These are phyloP conservation scores for Claviceps humidiphila DNA, from an alignment of 2,329 filamentous ascomycete genomes.

Conservation along the genomic window DNA sequence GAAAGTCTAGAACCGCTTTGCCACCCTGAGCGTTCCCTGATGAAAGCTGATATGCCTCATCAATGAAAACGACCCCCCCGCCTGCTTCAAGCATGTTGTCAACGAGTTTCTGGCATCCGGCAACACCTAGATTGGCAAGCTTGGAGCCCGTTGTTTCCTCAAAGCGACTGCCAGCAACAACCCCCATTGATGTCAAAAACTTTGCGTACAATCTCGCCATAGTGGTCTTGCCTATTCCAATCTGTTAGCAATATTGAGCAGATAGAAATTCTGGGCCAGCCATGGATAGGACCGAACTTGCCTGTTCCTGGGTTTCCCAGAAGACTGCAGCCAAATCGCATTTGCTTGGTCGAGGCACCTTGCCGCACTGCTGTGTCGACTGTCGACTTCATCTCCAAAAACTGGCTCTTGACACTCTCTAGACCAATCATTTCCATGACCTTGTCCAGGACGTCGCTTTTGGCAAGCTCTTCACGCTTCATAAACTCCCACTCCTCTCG, in stretches of 20 bases:
- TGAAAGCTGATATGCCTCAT: slow-evolving; percentile 65
- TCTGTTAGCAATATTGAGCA: neutral
- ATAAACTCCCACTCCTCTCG: slow-evolving; percentile 47
- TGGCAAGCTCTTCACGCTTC: slow-evolving; percentile 37
- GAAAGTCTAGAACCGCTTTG: slow-evolving; percentile 50
- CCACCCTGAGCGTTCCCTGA: slow-evolving; percentile 45
- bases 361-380: slow-evolving; percentile 50
- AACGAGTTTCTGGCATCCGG: slow-evolving; percentile 38
- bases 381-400: slow-evolving; percentile 48
- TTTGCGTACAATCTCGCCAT: slow-evolving; percentile 57
- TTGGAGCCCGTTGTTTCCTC: slow-evolving; percentile 55
- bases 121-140: slow-evolving; percentile 49
- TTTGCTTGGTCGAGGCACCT: slow-evolving; percentile 35
- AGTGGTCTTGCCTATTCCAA: slow-evolving; percentile 49
- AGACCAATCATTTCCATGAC: slow-evolving; percentile 62
- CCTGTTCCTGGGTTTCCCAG: slow-evolving; percentile 67
- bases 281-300: slow-evolving; percentile 14
- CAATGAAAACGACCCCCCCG: slow-evolving; percentile 63
- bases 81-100: slow-evolving; percentile 37
- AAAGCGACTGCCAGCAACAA: slow-evolving; percentile 46
- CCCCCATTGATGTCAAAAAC: slow-evolving; percentile 48
- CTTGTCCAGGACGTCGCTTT: slow-evolving; percentile 42
- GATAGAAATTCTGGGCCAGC: neutral
- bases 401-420: slow-evolving; percentile 51
- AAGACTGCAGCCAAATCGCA: slow-evolving; percentile 49